A percentile compares a stretch with the other conserved stretches of the same genome.
Evolutionary conservation across 371 early-diverging fungal genomes (phyloP).

Genomic region (Choanephora cucurbitarum): DNA sequence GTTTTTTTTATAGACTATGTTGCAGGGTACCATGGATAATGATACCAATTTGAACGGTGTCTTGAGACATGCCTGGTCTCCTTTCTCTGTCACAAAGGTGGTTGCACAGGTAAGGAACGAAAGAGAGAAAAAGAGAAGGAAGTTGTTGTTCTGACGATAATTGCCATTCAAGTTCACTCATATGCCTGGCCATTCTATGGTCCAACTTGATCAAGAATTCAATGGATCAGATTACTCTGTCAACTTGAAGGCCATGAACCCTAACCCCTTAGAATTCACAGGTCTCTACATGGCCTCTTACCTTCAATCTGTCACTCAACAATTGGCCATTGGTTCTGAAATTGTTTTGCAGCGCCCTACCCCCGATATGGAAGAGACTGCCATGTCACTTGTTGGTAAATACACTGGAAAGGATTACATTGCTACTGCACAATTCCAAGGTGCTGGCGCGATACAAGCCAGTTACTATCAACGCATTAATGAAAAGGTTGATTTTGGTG

Average conservation of each 20-base stretch:
- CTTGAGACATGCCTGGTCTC: constrained; percentile 51
- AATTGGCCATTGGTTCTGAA: constrained; percentile 88
- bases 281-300: constrained; percentile 88
- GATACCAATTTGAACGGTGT: constrained; percentile 63
- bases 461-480: constrained; percentile 91
- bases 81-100: constrained; percentile 64
- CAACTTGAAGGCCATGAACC: constrained; percentile 93
- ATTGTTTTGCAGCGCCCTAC: constrained; percentile 84
- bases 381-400: constrained; percentile 75
- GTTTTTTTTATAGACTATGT: constrained; percentile 40
- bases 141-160: too few species aligned
- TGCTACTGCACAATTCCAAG: constrained; percentile 83
- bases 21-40: constrained; percentile 93
- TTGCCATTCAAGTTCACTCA: constrained; percentile 51
- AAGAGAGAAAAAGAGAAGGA: constrained; percentile 1
- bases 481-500: constrained; percentile 92
- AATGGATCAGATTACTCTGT: constrained; percentile 83
- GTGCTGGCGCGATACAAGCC: constrained; percentile 81
- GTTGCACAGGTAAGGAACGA: constrained; percentile 70
- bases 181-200: constrained; percentile 83
- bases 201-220: constrained; percentile 91
- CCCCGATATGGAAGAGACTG: constrained; percentile 82
- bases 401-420: constrained; percentile 76
- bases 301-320: constrained; percentile 88
- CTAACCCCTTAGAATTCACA: constrained; percentile 86